phyloP scores from a whole-genome alignment of 768 basidiomycete species.

The Cantharellus anzutake region DNA sequence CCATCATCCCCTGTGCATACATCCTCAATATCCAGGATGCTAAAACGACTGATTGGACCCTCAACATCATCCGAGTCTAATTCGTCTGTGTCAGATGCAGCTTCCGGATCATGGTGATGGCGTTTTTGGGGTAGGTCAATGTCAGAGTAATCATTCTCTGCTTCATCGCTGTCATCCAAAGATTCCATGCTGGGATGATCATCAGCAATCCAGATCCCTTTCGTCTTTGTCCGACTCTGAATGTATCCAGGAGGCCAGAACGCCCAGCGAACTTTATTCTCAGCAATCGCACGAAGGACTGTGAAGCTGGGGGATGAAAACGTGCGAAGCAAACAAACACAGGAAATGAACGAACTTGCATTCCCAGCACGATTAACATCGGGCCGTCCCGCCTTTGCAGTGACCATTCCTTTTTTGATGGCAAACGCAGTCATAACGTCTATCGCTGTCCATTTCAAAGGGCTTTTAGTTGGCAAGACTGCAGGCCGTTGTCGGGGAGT shows the following conservation, averaged over 20 bases:
- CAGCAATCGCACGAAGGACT: conserved; percentile 74
- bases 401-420: conserved; percentile 59
- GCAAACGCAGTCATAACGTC: conserved; percentile 71
- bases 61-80: too few species aligned
- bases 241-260: conserved; percentile 41
- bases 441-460: conserved; percentile 60
- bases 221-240: not conserved
- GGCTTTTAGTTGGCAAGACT: not conserved
- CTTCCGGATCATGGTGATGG: not conserved
- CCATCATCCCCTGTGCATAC: conserved; percentile 1
- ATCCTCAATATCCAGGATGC: conserved; percentile 2
- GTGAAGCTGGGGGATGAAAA: not conserved
- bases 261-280: conserved; percentile 64
- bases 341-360: conserved; percentile 38
- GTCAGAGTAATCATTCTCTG: conserved; percentile 12
- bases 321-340: conserved; percentile 1
- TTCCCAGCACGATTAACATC: conserved; percentile 84
- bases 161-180: conserved; percentile 18
- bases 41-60: not conserved
- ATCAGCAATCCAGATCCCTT: conserved; percentile 38
- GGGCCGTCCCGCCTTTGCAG: conserved; percentile 78
- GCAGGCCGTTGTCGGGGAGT: not conserved
- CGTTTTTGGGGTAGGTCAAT: not conserved
- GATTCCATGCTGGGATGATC: conserved; percentile 18
- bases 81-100: too few species aligned